Conservation (phyloP, 257 asterid species). For the Solanum rostratum region DNA sequence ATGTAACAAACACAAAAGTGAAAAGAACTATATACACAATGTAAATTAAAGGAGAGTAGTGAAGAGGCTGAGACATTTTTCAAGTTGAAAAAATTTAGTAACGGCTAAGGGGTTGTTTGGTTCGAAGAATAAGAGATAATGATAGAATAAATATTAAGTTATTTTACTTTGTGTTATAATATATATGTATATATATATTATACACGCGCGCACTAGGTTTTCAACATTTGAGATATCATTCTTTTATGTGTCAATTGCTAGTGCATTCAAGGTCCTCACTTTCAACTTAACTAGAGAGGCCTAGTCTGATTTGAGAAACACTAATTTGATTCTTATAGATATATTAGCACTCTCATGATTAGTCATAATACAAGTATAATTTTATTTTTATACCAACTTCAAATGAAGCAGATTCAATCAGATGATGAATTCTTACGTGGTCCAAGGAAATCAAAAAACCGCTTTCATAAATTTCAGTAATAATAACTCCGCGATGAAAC, state of each 20-base stretch:
- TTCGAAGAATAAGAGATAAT: background rate
- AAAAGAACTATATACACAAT: background rate
- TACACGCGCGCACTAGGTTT: too few relatives aligned
- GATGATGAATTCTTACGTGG: too few relatives aligned
- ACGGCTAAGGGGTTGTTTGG: background rate
- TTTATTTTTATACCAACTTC: background rate
- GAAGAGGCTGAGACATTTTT: slow-evolving; percentile 2
- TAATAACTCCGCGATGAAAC: background rate
- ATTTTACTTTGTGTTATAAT: background rate
- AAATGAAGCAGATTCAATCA: background rate
- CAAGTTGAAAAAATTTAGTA: background rate
- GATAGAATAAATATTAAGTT: background rate
- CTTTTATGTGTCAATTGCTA: background rate
- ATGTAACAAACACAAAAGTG: background rate
- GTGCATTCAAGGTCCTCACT: background rate
- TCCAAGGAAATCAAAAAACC: too few relatives aligned
- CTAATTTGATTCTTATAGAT: background rate
- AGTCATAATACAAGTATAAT: too few relatives aligned
- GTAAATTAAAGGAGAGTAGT: background rate
- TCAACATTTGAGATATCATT: background rate
- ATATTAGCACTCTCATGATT: background rate
- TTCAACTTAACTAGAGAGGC: background rate
- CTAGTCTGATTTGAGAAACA: background rate
- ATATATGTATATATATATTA: too few relatives aligned
- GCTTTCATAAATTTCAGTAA: background rate